Evolutionary conservation across 805 yeast species (phyloP).

Genomic region (Schizosaccharomyces lindneri): DNA sequence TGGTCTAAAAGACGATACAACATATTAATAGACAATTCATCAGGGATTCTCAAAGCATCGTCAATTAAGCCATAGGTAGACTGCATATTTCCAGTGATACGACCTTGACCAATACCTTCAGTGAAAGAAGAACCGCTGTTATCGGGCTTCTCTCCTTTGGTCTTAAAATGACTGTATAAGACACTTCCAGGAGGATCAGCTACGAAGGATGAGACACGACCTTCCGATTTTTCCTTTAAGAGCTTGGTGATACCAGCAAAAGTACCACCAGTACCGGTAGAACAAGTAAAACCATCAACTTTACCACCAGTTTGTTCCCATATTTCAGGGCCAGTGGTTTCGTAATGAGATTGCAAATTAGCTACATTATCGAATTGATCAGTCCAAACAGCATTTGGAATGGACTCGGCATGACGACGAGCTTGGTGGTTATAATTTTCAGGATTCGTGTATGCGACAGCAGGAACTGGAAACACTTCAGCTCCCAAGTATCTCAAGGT

Average conservation of each 20-base stretch:
- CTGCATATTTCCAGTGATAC: slow-evolving; percentile 60
- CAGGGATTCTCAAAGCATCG: slow-evolving; percentile 58
- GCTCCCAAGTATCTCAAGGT: slow-evolving; percentile 57
- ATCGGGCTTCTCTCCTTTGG: slow-evolving; percentile 41
- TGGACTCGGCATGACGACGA: slow-evolving; percentile 49
- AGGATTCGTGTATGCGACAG: slow-evolving; percentile 59
- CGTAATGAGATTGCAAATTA: slow-evolving; percentile 68
- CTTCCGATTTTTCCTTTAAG: slow-evolving; percentile 42
- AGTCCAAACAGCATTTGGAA: slow-evolving; percentile 74
- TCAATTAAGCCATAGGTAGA: slow-evolving; percentile 53
- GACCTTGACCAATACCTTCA: slow-evolving; percentile 90
- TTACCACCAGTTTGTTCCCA: slow-evolving; percentile 62
- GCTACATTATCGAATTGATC: slow-evolving; percentile 78
- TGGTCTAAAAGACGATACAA: slow-evolving; percentile 59
- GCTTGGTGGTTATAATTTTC: slow-evolving; percentile 75
- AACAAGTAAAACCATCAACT: slow-evolving; percentile 67
- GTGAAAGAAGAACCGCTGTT: slow-evolving; percentile 71
- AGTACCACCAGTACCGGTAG: slow-evolving; percentile 87
- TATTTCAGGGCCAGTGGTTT: slow-evolving; percentile 80
- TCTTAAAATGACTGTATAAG: slow-evolving; percentile 49
- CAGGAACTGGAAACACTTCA: slow-evolving; percentile 73
- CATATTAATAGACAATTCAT: slow-evolving; percentile 63
- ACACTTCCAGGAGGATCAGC: slow-evolving; percentile 93
- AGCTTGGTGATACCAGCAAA: slow-evolving; percentile 66
- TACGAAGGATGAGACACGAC: slow-evolving; percentile 34